These are phyloP conservation scores for Coprinellus aureogranulatus DNA, from an alignment of 768 basidiomycete species.

Conservation along the genomic window DNA sequence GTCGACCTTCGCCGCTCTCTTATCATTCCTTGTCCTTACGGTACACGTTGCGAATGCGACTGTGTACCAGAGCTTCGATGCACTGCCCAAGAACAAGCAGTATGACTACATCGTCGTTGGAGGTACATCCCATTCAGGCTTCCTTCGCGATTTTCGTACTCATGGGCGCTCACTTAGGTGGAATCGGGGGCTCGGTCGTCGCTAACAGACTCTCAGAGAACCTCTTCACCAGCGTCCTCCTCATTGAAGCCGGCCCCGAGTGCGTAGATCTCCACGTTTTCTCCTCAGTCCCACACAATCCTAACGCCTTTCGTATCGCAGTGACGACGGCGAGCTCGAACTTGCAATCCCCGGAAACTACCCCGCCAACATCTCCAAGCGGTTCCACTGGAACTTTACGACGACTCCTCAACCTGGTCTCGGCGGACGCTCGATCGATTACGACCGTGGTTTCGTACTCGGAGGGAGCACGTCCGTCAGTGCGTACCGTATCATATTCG, in stretches of 20 bases:
- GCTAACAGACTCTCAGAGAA: slow-evolving; percentile 34
- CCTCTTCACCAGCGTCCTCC: slow-evolving; percentile 23
- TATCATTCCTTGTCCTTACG: background rate
- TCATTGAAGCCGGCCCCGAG: slow-evolving; percentile 30
- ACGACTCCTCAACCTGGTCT: slow-evolving; percentile 23
- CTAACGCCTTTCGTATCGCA: background rate
- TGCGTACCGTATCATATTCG: slow-evolving; percentile 5
- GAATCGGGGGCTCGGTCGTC: slow-evolving; percentile 31
- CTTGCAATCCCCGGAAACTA: background rate
- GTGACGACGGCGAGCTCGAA: background rate
- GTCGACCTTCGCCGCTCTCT: background rate
- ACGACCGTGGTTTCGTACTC: slow-evolving; percentile 25
- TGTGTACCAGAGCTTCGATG: slow-evolving; percentile 1
- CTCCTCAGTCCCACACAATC: background rate
- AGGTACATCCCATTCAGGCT: slow-evolving; percentile 15
- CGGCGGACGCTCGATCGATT: slow-evolving; percentile 18
- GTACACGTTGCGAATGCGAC: background rate
- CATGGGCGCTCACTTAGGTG: slow-evolving; percentile 14
- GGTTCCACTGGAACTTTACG: slow-evolving; percentile 29
- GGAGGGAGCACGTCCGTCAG: slow-evolving; percentile 27
- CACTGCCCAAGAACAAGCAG: background rate
- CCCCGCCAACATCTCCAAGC: slow-evolving; percentile 8
- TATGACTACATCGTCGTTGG: slow-evolving; percentile 30
- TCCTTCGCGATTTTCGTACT: background rate
- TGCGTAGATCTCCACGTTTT: slow-evolving; percentile 2